Evolutionary conservation across 2,329 filamentous ascomycete genomes (phyloP), one percentile per base, ranked within the genome.

Genomic region (Ceratocystis destructans): DNA sequence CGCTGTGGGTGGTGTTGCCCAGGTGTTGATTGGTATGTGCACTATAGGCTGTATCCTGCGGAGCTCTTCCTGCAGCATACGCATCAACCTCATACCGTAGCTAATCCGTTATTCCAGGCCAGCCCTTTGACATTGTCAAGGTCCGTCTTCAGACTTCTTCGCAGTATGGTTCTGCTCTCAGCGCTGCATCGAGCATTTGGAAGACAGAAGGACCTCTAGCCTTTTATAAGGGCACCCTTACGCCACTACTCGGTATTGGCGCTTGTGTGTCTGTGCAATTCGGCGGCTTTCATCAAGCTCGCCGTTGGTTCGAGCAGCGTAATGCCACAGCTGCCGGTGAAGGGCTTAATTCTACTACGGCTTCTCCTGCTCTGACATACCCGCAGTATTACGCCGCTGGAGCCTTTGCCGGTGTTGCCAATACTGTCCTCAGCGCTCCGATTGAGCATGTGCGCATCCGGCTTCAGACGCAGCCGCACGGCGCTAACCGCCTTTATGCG

Each of bases 201-300:
- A 86, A 84, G 72, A 87, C 90, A 73, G 94, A 99, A 76, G 94
- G 94, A 1, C 82, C 91, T 1, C 78, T 89, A 12, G 94, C 94
- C 67, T 99, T 99, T 80, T 99, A 99, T 84, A 99, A 99, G 78
- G 94, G 94, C 72, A 97, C 94, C 0, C 81, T 99, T 66, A 97
- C 94, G 4, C 94, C 94, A 0, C 82, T 99, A 66, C 84, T 99
- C 67, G 94, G 94, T 71, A 97, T 99, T 73, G 94, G 94, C 71
- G 94, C 94, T 71, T 99, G 94, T 75, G 92, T 94, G 59, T 96
- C 91, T n/a, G 88, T 99, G 72, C 94, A 99, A 80, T 99, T 99
- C 76, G 94, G 92, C 69, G 94, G 89, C 72, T 99, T 97, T 82
- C 91, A 96, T 80, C 87, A 88, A 73, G 92, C 93, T 7, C 89